A percentile compares a stretch with the other conserved stretches of the same genome.
Evolutionary conservation across 768 basidiomycete species (phyloP).

Genomic region (Russula dissimulans): DNA sequence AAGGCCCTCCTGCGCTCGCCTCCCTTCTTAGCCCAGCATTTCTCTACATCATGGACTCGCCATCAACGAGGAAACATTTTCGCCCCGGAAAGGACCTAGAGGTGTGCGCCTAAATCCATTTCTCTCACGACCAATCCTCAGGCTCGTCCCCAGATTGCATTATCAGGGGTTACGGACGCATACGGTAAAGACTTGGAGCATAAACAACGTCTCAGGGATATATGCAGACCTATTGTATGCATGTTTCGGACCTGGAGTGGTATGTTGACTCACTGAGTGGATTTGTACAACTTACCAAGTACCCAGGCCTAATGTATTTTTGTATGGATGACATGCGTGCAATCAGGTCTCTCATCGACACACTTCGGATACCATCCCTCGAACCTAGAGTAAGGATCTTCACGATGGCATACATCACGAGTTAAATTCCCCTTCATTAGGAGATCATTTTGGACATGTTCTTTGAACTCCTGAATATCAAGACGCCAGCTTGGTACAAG

Average conservation of each 20-base stretch:
- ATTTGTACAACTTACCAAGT: background rate
- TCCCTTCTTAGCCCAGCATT: constrained; percentile 74
- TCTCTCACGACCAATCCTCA: background rate
- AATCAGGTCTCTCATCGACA: constrained; percentile 75
- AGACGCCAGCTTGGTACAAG: constrained; percentile 86
- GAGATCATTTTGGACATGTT: constrained; percentile 92
- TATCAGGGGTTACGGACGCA: constrained; percentile 86
- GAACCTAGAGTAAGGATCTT: constrained; percentile 59
- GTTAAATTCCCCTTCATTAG: constrained; percentile 31
- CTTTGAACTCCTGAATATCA: constrained; percentile 87
- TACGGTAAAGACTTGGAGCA: constrained; percentile 78
- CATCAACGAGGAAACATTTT: constrained; percentile 69
- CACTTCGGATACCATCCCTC: constrained; percentile 79
- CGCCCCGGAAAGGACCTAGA: constrained; percentile 83
- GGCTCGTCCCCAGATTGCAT: constrained; percentile 50
- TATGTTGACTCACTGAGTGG: constrained; percentile 30
- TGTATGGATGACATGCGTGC: constrained; percentile 85
- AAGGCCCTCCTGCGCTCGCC: constrained; percentile 77
- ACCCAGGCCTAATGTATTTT: constrained; percentile 77
- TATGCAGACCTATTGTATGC: constrained; percentile 66
- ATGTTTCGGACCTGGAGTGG: constrained; percentile 93
- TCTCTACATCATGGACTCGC: constrained; percentile 76
- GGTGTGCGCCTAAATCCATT: constrained; percentile 45
- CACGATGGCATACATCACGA: background rate
- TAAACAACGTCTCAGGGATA: constrained; percentile 69